Conservation (phyloP, 1,284 basidiomycete genomes). For the Xerocomus amazonicus region DNA sequence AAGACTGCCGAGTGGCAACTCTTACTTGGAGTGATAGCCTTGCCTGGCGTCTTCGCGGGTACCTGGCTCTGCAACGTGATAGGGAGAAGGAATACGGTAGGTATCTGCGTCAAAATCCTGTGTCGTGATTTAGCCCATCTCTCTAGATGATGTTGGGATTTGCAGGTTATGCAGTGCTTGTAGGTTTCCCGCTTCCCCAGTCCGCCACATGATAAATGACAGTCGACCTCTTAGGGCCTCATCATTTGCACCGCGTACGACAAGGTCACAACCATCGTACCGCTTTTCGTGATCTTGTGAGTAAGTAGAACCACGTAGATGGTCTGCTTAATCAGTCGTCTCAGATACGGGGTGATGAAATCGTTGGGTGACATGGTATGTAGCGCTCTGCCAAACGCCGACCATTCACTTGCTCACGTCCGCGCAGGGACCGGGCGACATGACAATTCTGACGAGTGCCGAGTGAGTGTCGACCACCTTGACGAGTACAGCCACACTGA, state of each 20-base stretch:
- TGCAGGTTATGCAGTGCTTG: constrained; percentile 69
- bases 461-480: constrained; percentile 42
- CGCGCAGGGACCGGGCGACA: constrained; percentile 67
- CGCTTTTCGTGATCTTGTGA: constrained; percentile 66
- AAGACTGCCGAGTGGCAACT: constrained; percentile 69
- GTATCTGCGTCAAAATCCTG: constrained; percentile 13
- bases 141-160: constrained; percentile 71
- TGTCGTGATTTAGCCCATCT: constrained; percentile 1
- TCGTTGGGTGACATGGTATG: constrained; percentile 62
- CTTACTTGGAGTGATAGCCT: constrained; percentile 60
- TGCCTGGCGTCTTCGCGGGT: constrained; percentile 63
- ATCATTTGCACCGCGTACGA: constrained; percentile 68
- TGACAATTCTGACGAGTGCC: constrained; percentile 66
- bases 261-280: constrained; percentile 60
- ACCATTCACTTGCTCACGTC: constrained; percentile 7
- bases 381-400: background rate
- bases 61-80: constrained; percentile 60
- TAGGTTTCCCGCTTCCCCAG: constrained; percentile 19
- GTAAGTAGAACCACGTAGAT: constrained; percentile 17
- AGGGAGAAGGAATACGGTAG: constrained; percentile 61
- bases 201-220: background rate
- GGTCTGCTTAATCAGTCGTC: constrained; percentile 9
- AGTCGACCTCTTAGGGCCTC: constrained; percentile 38
- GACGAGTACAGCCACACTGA: background rate
- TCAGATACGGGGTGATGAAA: constrained; percentile 65